A percentile compares a stretch with the other conserved stretches of the same genome.
phyloP scores from a whole-genome alignment of 495 filamentous ascomycete species.

The Penicillium diatomitis region DNA sequence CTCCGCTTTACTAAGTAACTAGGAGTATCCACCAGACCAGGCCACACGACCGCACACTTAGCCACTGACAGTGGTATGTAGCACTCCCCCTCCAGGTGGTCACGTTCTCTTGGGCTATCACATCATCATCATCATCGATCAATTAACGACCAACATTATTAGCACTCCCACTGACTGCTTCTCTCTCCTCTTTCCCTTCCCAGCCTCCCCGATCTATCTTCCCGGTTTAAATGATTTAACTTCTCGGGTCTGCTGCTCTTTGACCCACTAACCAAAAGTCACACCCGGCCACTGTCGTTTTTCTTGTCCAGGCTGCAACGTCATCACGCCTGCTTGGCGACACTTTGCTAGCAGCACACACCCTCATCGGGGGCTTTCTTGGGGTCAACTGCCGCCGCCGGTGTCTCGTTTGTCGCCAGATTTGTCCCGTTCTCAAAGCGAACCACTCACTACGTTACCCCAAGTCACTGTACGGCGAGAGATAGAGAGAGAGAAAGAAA shows the following conservation, averaged over 20 bases:
- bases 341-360: background rate
- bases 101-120: no score
- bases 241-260: background rate
- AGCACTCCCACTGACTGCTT: background rate
- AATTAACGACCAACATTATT: no score
- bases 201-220: background rate
- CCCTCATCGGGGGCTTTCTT: background rate
- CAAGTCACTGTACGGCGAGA: no score
- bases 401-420: background rate
- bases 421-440: background rate
- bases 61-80: no score
- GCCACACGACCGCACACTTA: no score
- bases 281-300: slow-evolving; percentile 1
- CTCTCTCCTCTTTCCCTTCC: slow-evolving; percentile 1
- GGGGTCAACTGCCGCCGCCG: background rate
- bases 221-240: background rate
- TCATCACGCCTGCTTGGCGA: slow-evolving; percentile 7
- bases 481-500: no score
- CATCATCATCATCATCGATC: no score
- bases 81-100: no score
- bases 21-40: no score
- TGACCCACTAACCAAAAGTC: background rate
- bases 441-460: no score
- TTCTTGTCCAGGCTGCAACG: slow-evolving; percentile 5
- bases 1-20: no score